Evolutionary conservation across 148 eudicot species (phyloP), one percentile per base, ranked within the genome.

Genomic region (Rhododendron vialii): DNA sequence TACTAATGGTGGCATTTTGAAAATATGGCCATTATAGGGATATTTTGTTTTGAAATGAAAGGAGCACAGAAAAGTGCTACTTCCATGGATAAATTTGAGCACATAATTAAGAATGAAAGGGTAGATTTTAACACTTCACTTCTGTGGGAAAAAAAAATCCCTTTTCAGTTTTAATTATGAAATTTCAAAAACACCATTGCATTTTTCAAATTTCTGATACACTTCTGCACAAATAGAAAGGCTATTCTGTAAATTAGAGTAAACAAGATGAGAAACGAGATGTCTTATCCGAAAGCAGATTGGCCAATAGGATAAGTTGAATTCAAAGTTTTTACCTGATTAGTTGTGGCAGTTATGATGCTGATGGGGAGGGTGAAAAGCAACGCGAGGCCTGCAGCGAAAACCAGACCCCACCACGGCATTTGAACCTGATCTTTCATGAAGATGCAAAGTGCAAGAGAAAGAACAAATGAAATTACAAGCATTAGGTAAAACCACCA

Each of bases 351-450:
- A 12, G 92, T 84, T 8, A 92, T 92, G 81, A 92, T 80, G 83
- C 92, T 89, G 41, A 92, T 88, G 7, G 94, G 94, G 53, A 92
- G 92, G 43, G 92, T 91, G 84, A 91, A 92, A 22, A 85, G 18
- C 18, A 90, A 82, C 5, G 92, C 92, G 13, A 92, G 80, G 2
- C 8, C 86, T 0, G 85, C 74, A 9, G 94, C 86, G 2, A 87
- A 85, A 2, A 92, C 22, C 30, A 92, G 90, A 3, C 89, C 94
- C 94, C 92, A 92, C 94, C 94, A 92, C 33, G 94, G 92, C 85
- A 92, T 75, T 81, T 92, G 94, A 81, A 91, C 85, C 61, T 91
- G 43, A 69, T 92, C 86, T 26, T 88, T 91, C 91, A 89, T 86
- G 85, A 92, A 89, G 82, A 91, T 86, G 57, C 92, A 92, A 24